These are phyloP conservation scores for Amniculicola lignicola DNA, from an alignment of 495 filamentous ascomycete species.

Conservation along the genomic window DNA sequence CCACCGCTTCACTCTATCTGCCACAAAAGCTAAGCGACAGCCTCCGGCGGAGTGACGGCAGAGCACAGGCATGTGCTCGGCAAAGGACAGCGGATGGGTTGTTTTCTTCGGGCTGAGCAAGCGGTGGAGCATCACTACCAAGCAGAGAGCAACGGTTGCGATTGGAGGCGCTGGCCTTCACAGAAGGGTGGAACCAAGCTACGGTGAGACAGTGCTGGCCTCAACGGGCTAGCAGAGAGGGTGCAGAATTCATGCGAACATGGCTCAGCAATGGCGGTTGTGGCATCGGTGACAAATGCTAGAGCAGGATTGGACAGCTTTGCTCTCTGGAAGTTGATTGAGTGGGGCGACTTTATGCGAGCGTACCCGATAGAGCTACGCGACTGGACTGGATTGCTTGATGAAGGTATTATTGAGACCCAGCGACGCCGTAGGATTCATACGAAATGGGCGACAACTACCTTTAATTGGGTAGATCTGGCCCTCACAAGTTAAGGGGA, in stretches of 20 bases:
- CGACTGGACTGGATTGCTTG: slow-evolving; percentile 9
- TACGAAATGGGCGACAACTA: slow-evolving; percentile 15
- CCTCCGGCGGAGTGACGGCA: slow-evolving; percentile 1
- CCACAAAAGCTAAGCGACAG: slow-evolving; percentile 3
- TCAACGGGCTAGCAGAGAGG: slow-evolving; percentile 9
- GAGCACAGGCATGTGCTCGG: background rate
- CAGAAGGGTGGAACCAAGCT: slow-evolving; percentile 13
- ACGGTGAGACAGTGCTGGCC: slow-evolving; percentile 9
- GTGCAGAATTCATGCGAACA: slow-evolving; percentile 14
- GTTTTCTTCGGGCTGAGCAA: slow-evolving; percentile 16
- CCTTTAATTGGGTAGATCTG: slow-evolving; percentile 9
- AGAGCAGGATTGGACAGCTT: slow-evolving; percentile 10
- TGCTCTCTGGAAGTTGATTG: slow-evolving; percentile 10
- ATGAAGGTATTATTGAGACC: slow-evolving; percentile 7
- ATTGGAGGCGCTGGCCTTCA: slow-evolving; percentile 15
- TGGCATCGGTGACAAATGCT: slow-evolving; percentile 6
- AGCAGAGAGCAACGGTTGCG: slow-evolving; percentile 10
- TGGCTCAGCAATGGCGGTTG: slow-evolving; percentile 16
- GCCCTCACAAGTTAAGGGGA: slow-evolving; percentile 11
- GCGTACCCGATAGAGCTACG: slow-evolving; percentile 8
- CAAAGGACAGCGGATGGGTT: slow-evolving; percentile 4
- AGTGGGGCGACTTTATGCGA: slow-evolving; percentile 10
- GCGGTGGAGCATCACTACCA: slow-evolving; percentile 14
- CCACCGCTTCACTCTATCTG: background rate
- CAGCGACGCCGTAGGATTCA: slow-evolving; percentile 12